A percentile compares a stretch with the other conserved stretches of the same genome.
These are phyloP conservation scores for Albatrellus ellisii DNA, from an alignment of 768 basidiomycete genomes.

Conservation along the genomic window DNA sequence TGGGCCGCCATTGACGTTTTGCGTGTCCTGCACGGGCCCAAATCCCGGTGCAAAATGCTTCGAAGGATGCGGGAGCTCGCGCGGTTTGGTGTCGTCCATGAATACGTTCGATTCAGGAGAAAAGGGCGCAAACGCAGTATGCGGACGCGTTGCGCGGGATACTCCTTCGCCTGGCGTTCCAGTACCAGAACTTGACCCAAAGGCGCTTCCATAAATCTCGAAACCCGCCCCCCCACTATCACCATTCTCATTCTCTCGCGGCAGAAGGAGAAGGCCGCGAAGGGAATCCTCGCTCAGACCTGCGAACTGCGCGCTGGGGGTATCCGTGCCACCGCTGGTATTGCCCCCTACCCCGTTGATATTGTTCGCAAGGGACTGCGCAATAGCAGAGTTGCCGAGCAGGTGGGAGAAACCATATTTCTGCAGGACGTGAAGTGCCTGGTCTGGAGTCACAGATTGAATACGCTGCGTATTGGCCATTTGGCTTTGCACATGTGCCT, in stretches of 20 bases:
- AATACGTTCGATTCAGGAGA: conserved; percentile 57
- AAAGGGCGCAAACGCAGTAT: conserved; percentile 53
- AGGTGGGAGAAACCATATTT: conserved; percentile 35
- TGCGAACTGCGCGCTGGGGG: not conserved
- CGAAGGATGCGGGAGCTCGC: conserved; percentile 33
- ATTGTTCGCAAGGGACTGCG: conserved; percentile 7
- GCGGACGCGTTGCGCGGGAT: conserved; percentile 8
- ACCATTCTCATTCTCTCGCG: conserved; percentile 1
- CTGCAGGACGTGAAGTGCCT: conserved; percentile 48
- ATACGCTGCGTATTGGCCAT: conserved; percentile 6
- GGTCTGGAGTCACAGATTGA: conserved; percentile 39
- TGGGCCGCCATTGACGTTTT: no score
- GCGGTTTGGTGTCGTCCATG: conserved; percentile 23
- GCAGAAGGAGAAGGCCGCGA: conserved; percentile 8
- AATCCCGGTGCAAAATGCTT: conserved; percentile 27
- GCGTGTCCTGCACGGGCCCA: conserved; percentile 20
- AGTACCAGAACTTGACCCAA: no score
- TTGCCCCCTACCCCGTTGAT: conserved; percentile 8
- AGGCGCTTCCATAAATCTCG: no score
- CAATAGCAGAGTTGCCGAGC: conserved; percentile 14
- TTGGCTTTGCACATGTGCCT: conserved; percentile 28
- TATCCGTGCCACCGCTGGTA: conserved; percentile 6
- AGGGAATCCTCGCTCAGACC: conserved; percentile 9
- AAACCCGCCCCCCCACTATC: no score
- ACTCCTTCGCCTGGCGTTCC: conserved; percentile 10